phyloP scores from a whole-genome alignment of 2,329 filamentous ascomycete genomes.

The Aspergillus sergii region DNA sequence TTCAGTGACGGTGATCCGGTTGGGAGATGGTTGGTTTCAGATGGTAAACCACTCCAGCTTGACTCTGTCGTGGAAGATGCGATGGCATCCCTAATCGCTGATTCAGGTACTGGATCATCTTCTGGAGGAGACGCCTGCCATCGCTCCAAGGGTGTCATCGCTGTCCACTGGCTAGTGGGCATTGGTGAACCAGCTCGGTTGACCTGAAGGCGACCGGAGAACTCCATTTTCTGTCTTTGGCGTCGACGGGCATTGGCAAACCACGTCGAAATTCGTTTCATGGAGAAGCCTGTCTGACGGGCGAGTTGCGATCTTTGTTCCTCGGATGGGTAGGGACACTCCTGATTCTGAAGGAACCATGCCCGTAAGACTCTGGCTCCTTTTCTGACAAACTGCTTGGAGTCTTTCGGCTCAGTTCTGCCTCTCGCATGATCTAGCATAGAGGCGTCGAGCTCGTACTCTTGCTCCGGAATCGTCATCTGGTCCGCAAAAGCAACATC shows the following conservation, averaged over 20 bases:
- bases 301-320: slow-evolving; percentile 48
- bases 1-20: slow-evolving; percentile 26
- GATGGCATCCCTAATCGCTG: slow-evolving; percentile 44
- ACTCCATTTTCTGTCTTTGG: slow-evolving; percentile 41
- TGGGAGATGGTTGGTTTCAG: not conserved
- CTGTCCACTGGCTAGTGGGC: slow-evolving; percentile 36
- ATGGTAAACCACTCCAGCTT: not conserved
- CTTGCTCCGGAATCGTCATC: slow-evolving; percentile 3
- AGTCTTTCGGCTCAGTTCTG: slow-evolving; percentile 23
- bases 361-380: slow-evolving; percentile 48
- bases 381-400: slow-evolving; percentile 48
- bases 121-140: slow-evolving; percentile 50
- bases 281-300: slow-evolving; percentile 49
- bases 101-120: slow-evolving; percentile 46
- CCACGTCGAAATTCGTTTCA: slow-evolving; percentile 53
- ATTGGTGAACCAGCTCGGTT: slow-evolving; percentile 49
- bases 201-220: slow-evolving; percentile 19
- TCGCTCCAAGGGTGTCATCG: slow-evolving; percentile 52
- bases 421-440: not conserved
- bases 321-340: slow-evolving; percentile 53
- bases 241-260: slow-evolving; percentile 56
- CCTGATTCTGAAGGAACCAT: slow-evolving; percentile 51
- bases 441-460: not conserved
- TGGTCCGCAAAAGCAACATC: slow-evolving; percentile 16
- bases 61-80: slow-evolving; percentile 16